Evolutionary conservation across 1,139 yeast genomes (phyloP).

Genomic region (Geotrichum cucujoidarum): DNA sequence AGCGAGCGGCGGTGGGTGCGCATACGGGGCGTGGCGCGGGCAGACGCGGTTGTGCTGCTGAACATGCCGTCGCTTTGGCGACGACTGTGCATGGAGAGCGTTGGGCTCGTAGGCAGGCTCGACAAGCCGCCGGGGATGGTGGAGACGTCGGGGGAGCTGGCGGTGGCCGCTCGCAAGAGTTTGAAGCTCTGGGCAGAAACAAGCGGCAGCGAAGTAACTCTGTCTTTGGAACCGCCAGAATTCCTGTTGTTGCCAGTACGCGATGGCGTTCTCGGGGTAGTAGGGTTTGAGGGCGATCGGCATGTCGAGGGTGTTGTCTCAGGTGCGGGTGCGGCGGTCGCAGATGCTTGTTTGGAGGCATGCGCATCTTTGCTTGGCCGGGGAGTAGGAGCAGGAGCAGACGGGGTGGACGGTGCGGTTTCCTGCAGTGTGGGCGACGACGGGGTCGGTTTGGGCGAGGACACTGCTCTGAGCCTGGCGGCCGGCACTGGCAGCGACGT

Average conservation of each 20-base stretch:
- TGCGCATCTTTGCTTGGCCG: not conserved
- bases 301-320: no score
- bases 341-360: not conserved
- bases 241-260: not conserved
- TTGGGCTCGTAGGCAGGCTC: not conserved
- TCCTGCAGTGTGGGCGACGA: not conserved
- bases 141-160: not conserved
- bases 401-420: not conserved
- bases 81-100: not conserved
- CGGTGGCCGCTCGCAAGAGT: not conserved
- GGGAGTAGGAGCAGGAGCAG: not conserved
- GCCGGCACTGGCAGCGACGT: not conserved
- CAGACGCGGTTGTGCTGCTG: not conserved
- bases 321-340: no score
- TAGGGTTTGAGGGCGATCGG: no score
- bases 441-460: conserved; percentile 2
- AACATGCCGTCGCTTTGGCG: not conserved
- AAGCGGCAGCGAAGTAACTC: not conserved
- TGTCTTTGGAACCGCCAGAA: not conserved
- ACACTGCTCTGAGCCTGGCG: not conserved
- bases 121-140: not conserved
- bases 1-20: conserved; percentile 1
- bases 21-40: conserved; percentile 8
- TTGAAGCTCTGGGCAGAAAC: not conserved
- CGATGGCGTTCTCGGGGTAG: not conserved